A percentile compares a stretch with the other conserved stretches of the same genome.
phyloP scores from a whole-genome alignment of 2,329 filamentous ascomycete genomes.

The Cercospora zeae-maydis region DNA sequence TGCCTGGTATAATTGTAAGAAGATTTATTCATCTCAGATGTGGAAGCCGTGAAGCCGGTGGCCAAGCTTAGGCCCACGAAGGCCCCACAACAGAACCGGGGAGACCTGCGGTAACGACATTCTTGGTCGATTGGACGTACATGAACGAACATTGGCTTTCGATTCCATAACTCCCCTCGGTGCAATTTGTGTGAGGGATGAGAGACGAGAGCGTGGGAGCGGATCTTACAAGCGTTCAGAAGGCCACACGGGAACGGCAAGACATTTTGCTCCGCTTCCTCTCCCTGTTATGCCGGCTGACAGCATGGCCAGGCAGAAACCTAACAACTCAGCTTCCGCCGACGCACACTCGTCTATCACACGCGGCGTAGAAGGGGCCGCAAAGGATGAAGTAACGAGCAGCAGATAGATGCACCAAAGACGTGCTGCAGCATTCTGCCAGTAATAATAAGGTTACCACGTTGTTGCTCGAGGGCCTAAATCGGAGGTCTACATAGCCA shows the following conservation, averaged over 20 bases:
- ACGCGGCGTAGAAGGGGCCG: too few species aligned
- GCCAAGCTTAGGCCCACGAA: neutral
- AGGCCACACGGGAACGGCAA: neutral
- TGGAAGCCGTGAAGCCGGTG: neutral
- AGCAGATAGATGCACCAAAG: too few species aligned
- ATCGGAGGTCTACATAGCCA: too few species aligned
- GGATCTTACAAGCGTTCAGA: neutral
- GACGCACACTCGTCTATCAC: neutral
- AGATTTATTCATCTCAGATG: neutral
- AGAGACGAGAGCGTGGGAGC: neutral
- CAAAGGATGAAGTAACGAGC: too few species aligned
- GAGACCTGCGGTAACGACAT: neutral
- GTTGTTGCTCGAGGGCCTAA: too few species aligned
- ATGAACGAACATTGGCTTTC: neutral
- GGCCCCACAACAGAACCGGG: neutral
- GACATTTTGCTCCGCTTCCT: neutral
- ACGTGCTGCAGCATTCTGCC: too few species aligned
- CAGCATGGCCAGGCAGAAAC: neutral
- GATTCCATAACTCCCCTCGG: neutral
- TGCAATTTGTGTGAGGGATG: neutral
- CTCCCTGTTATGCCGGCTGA: neutral
- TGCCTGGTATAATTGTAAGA: conserved; percentile 17
- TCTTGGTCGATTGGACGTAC: neutral
- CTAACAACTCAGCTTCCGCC: neutral
- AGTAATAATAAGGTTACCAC: too few species aligned